A percentile compares a stretch with the other conserved stretches of the same genome.
Conservation (phyloP, 352 stramenopile species). For the Pythium sukuiense region DNA sequence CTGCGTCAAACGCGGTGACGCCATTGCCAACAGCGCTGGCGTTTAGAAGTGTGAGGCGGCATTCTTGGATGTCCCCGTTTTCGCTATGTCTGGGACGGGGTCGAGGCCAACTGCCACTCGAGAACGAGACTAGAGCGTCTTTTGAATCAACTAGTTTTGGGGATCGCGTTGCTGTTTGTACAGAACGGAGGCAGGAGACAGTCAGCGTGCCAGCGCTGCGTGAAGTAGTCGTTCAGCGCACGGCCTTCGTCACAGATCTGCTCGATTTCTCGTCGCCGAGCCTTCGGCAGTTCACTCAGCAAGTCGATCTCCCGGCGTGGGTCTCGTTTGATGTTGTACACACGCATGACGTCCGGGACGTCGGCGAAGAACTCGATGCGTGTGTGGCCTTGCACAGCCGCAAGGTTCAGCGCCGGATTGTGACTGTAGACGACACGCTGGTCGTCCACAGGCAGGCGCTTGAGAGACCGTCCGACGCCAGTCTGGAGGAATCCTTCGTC, state of each 20-base stretch:
- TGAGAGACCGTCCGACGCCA: constrained; percentile 57
- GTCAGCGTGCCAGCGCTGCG: constrained; percentile 43
- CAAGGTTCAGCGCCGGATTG: constrained; percentile 58
- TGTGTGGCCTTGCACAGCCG: constrained; percentile 48
- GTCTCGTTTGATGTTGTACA: constrained; percentile 50
- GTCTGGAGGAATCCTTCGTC: constrained; percentile 48
- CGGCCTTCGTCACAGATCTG: constrained; percentile 42
- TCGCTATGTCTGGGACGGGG: neutral
- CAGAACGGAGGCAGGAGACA: constrained; percentile 36
- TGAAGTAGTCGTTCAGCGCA: constrained; percentile 50
- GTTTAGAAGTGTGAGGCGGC: too few relatives aligned
- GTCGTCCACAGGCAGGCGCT: constrained; percentile 36
- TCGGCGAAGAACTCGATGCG: constrained; percentile 57
- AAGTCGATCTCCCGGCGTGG: constrained; percentile 45
- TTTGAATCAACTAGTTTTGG: neutral
- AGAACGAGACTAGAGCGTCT: neutral
- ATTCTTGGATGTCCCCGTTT: too few relatives aligned
- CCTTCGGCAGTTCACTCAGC: constrained; percentile 34
- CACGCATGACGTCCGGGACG: constrained; percentile 48
- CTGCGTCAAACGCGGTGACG: too few relatives aligned
- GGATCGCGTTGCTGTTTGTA: neutral
- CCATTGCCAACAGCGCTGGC: too few relatives aligned
- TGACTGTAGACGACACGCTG: constrained; percentile 48
- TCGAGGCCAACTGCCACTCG: neutral
- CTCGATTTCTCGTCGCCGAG: constrained; percentile 32